Evolutionary conservation across 257 asterid species (phyloP).

Genomic region (Eucommia ulmoides): DNA sequence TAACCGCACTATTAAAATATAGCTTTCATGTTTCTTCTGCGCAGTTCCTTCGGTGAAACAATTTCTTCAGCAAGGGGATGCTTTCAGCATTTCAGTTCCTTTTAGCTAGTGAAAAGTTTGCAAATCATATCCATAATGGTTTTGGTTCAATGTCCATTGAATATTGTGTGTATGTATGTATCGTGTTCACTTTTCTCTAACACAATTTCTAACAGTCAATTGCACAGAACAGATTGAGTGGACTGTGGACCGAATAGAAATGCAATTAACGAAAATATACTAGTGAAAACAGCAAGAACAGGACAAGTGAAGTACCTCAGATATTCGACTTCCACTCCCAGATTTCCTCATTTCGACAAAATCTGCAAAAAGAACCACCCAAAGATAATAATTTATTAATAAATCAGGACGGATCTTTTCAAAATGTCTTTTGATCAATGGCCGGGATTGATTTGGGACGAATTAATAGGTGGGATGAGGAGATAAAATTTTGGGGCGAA

Average conservation of each 20-base stretch:
- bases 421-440: no score
- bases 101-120: no score
- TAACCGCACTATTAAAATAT: no score
- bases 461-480: neutral
- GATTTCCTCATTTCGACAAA: constrained; percentile 51
- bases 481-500: neutral
- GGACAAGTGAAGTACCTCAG: constrained; percentile 42
- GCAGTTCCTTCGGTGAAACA: no score
- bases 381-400: neutral
- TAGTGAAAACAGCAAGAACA: neutral
- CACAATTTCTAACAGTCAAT: neutral
- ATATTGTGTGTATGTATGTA: neutral
- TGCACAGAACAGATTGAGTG: neutral
- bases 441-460: neutral
- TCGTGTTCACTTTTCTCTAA: neutral
- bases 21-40: no score
- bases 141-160: no score
- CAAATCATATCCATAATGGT: no score
- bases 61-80: no score
- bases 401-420: neutral
- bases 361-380: constrained; percentile 22
- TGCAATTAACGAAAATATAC: neutral
- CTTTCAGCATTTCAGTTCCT: no score
- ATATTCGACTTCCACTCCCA: constrained; percentile 60
- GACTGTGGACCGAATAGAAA: neutral